Evolutionary conservation across 2,329 filamentous ascomycete species (phyloP).

Genomic region (Metarhizium album): DNA sequence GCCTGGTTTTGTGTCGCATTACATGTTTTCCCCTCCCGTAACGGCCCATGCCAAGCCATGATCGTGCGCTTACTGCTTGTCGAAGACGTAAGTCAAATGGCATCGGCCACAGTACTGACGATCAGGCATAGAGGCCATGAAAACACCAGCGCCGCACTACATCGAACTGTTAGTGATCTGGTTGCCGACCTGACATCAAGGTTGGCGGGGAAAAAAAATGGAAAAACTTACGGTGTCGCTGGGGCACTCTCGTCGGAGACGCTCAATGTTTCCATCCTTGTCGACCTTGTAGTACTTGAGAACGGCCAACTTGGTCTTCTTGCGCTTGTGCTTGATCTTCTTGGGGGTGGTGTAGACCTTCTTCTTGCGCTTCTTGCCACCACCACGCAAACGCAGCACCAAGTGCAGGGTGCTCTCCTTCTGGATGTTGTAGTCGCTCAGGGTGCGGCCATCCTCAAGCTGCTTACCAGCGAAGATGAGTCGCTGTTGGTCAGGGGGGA

Average conservation of each 20-base stretch:
- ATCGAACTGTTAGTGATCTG: background rate
- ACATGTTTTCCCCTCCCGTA: constrained; percentile 20
- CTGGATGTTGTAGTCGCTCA: constrained; percentile 99
- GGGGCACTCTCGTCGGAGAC: constrained; percentile 95
- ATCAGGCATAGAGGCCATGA: constrained; percentile 99
- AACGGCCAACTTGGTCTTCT: constrained; percentile 99
- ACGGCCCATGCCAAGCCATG: constrained; percentile 19
- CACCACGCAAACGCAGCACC: constrained; percentile 95
- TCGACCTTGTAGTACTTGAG: constrained; percentile 99
- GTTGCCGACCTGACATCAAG: background rate
- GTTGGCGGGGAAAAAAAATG: background rate
- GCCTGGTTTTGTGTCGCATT: constrained; percentile 23
- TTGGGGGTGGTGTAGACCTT: constrained; percentile 99
- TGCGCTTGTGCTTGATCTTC: constrained; percentile 99
- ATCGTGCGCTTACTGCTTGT: constrained; percentile 45
- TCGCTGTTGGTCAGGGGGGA: constrained; percentile 97
- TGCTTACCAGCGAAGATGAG: constrained; percentile 99
- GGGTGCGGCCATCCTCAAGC: constrained; percentile 97
- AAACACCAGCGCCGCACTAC: constrained; percentile 98
- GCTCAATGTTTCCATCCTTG: constrained; percentile 99
- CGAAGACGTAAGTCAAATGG: constrained; percentile 65
- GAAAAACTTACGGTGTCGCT: constrained; percentile 65
- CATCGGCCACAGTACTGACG: constrained; percentile 87
- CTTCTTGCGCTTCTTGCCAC: constrained; percentile 99
- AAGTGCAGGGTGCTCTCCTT: constrained; percentile 99